Percentiles rank a stretch among this genome's conserved stretches.
Evolutionary conservation across 192 early-diverging fungal species (phyloP).

Genomic region (Dissophora globulifera): DNA sequence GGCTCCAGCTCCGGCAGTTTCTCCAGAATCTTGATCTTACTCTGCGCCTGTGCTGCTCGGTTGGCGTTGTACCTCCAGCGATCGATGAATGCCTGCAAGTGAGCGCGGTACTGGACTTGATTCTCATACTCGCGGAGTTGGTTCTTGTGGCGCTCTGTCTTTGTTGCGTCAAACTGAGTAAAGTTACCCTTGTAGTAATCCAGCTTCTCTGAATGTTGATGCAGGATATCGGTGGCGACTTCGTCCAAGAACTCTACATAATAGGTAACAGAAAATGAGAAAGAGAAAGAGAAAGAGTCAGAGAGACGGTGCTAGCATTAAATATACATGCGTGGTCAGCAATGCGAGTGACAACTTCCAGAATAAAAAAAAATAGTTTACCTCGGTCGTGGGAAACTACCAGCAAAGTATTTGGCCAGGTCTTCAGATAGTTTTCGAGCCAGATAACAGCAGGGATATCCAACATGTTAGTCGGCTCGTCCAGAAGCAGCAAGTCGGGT

Average conservation of each 20-base stretch:
- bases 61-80: slow-evolving; percentile 99
- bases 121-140: slow-evolving; percentile 96
- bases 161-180: slow-evolving; percentile 86
- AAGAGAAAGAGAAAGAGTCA: not conserved
- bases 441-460: slow-evolving; percentile 98
- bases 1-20: slow-evolving; percentile 93
- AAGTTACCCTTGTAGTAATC: slow-evolving; percentile 98
- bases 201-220: slow-evolving; percentile 92
- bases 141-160: slow-evolving; percentile 90
- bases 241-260: slow-evolving; percentile 95
- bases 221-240: slow-evolving; percentile 96
- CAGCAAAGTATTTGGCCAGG: slow-evolving; percentile 90
- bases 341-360: too few relatives aligned
- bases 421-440: slow-evolving; percentile 94
- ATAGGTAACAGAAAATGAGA: too few relatives aligned
- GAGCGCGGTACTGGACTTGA: slow-evolving; percentile 92
- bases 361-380: slow-evolving; percentile 10
- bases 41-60: slow-evolving; percentile 95
- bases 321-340: too few relatives aligned
- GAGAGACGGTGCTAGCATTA: too few relatives aligned
- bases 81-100: slow-evolving; percentile 98
- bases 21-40: slow-evolving; percentile 97
- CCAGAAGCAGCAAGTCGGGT: slow-evolving; percentile 90
- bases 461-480: slow-evolving; percentile 94
- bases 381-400: slow-evolving; percentile 98